Base-by-base conservation (phyloP, 768 basidiomycete genomes). In the Lentinula detonsa region DNA sequence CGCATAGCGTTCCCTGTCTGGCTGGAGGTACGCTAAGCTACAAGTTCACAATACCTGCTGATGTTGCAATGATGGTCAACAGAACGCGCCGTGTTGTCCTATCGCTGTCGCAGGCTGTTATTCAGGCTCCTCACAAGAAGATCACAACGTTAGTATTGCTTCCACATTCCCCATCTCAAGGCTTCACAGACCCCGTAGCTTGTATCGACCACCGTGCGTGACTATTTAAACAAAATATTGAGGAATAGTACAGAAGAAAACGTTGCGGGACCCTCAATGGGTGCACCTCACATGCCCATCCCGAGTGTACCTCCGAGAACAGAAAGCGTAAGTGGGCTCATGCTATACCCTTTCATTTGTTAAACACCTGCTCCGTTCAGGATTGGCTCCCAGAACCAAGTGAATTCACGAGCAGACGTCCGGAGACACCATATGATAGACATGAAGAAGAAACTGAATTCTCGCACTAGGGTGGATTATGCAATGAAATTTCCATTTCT, bases 41-140 rank as follows among this genome's bases (percentile, higher is more conserved):
- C 31, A 48, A 58, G 28, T 40, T 50, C 60, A 10, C 10, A 51
- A 51, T 39, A 57, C 58, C 46, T 51, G 55, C 31, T 61, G 55
- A 40, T 51, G 52, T 61, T 42, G 18, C 49, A 10, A 52, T 31
- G 40, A 50, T 43, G 13, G 57, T 16, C 11, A 16, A 48, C 65
- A 93, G 91, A 91, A 89, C 62, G 88, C 88, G 13, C 85, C 82
- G n/a, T 90, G 88, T 66, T 90, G 90, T 70, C 91, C 91, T 1
- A 90, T 93, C 60, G 91, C 85, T 5, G 74, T 92, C 16, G 85
- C 82, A 31, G 90, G 86, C 4, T 88, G 87, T 65, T 92, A 90
- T 71, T 92, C 91, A 15, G 91, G 91, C 31, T 90, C 90, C 46
- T 89, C 87, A 50, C 78, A 83, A 59, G 91, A 93, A 60, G 91